Evolutionary conservation across 129 eudicot species (phyloP).

Genomic region (Escallonia herrerae): DNA sequence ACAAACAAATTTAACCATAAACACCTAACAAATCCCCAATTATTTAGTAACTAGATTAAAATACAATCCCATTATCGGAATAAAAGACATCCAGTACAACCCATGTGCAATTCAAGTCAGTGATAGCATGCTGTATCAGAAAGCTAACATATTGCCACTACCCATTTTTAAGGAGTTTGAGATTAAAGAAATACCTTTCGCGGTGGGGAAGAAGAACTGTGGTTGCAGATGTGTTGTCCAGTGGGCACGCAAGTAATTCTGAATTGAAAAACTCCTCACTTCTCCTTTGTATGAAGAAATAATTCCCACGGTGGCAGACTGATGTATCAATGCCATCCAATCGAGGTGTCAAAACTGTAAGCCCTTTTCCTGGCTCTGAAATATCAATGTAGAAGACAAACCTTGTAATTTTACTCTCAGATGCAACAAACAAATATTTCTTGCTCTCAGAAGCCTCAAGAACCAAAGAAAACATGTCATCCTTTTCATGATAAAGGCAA

Average conservation of each 20-base stretch:
- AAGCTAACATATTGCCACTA: background rate
- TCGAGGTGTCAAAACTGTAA: conserved; percentile 68
- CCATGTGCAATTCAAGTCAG: too few relatives aligned
- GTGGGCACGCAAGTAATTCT: conserved; percentile 83
- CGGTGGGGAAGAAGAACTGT: conserved; percentile 76
- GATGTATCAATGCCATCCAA: conserved; percentile 79
- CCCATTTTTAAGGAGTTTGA: conserved; percentile 1
- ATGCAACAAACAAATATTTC: conserved; percentile 66
- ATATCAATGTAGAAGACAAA: conserved; percentile 76
- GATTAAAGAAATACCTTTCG: conserved; percentile 43
- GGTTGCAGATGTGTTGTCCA: conserved; percentile 59
- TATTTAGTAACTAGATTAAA: too few relatives aligned
- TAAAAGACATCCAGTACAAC: too few relatives aligned
- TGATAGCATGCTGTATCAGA: too few relatives aligned
- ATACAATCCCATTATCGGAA: too few relatives aligned
- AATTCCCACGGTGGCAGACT: conserved; percentile 86
- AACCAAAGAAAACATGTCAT: conserved; percentile 72
- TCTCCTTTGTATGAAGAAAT: conserved; percentile 77
- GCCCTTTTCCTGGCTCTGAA: conserved; percentile 58
- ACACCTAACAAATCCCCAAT: too few relatives aligned
- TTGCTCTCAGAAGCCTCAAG: conserved; percentile 86
- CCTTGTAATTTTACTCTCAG: conserved; percentile 80
- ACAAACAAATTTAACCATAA: too few relatives aligned
- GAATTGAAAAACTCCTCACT: conserved; percentile 79
- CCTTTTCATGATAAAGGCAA: conserved; percentile 92